A percentile compares a stretch with the other conserved stretches of the same genome.
Evolutionary conservation across 352 stramenopile genomes (phyloP).

Genomic region (Globisporangium carolinianum): DNA sequence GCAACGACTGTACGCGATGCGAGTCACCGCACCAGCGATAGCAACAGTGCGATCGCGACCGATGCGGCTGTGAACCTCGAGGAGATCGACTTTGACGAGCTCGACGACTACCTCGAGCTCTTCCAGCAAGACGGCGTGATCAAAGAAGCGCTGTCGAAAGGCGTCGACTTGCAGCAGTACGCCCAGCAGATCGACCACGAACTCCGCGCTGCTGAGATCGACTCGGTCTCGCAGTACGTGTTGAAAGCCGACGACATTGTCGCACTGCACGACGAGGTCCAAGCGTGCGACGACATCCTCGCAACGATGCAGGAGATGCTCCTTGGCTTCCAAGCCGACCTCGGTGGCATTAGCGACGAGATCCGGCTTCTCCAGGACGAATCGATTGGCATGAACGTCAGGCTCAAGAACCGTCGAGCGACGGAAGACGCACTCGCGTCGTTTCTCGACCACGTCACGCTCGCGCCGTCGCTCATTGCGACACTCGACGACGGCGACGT

Average conservation of each 20-base stretch:
- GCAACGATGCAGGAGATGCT: conserved; percentile 97
- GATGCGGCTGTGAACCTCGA: conserved; percentile 43
- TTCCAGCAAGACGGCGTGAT: conserved; percentile 93
- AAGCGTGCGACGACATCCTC: conserved; percentile 96
- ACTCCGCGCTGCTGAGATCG: conserved; percentile 76
- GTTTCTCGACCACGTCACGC: conserved; percentile 94
- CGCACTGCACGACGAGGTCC: conserved; percentile 90
- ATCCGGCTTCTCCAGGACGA: conserved; percentile 97
- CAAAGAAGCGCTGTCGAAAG: conserved; percentile 86
- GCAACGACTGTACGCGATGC: background rate
- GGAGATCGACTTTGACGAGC: conserved; percentile 91
- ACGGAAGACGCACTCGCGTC: conserved; percentile 90
- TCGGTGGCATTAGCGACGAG: conserved; percentile 96
- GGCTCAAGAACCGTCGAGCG: conserved; percentile 92
- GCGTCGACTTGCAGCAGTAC: conserved; percentile 89
- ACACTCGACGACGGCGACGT: conserved; percentile 93
- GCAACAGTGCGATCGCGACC: background rate
- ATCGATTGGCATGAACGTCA: conserved; percentile 89
- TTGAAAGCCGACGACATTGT: conserved; percentile 87
- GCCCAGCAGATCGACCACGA: conserved; percentile 87
- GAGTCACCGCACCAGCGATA: background rate
- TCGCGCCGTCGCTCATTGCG: conserved; percentile 91
- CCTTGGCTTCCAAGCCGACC: conserved; percentile 96
- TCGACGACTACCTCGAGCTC: conserved; percentile 91
- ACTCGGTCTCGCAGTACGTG: conserved; percentile 85